A percentile compares a stretch with the other conserved stretches of the same genome.
Conservation (phyloP, 2,329 filamentous ascomycete genomes). For the Xylaria sp. region DNA sequence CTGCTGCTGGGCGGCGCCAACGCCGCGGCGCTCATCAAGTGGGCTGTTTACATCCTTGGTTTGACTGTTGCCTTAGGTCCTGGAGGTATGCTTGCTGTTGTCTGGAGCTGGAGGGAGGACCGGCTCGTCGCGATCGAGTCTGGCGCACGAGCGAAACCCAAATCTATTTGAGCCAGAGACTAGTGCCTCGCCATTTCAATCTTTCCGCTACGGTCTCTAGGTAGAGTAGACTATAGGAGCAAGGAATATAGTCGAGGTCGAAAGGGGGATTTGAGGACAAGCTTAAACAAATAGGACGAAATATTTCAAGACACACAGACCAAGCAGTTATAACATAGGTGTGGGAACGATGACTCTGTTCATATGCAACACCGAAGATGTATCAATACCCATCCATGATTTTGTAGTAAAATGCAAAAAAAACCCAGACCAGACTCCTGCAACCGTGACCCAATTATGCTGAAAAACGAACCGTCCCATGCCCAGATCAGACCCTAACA, state of each 20-base stretch:
- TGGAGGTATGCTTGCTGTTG: constrained; percentile 40
- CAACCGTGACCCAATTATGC: constrained; percentile 23
- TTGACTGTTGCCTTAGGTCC: constrained; percentile 43
- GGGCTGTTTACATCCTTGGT: constrained; percentile 37
- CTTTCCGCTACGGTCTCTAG: background rate
- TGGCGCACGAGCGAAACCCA: constrained; percentile 40
- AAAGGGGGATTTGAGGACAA: background rate
- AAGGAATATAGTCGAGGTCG: background rate
- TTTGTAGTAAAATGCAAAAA: constrained; percentile 38
- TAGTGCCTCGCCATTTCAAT: background rate
- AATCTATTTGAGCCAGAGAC: constrained; percentile 18
- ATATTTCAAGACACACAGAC: background rate
- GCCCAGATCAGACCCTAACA: constrained; percentile 32
- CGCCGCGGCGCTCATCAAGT: constrained; percentile 30
- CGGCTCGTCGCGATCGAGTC: constrained; percentile 44
- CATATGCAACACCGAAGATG: background rate
- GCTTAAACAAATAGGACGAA: background rate
- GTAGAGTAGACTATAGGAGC: background rate
- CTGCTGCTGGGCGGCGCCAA: constrained; percentile 32
- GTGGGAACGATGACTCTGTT: background rate
- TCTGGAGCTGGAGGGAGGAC: constrained; percentile 47
- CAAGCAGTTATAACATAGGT: background rate
- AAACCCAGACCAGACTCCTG: constrained; percentile 34
- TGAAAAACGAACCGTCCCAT: background rate
- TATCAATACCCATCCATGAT: constrained; percentile 42